Percentiles rank a stretch among this genome's conserved stretches.
Conservation (phyloP, 1,139 yeast species). For the Saccharomyces pastorianus region DNA sequence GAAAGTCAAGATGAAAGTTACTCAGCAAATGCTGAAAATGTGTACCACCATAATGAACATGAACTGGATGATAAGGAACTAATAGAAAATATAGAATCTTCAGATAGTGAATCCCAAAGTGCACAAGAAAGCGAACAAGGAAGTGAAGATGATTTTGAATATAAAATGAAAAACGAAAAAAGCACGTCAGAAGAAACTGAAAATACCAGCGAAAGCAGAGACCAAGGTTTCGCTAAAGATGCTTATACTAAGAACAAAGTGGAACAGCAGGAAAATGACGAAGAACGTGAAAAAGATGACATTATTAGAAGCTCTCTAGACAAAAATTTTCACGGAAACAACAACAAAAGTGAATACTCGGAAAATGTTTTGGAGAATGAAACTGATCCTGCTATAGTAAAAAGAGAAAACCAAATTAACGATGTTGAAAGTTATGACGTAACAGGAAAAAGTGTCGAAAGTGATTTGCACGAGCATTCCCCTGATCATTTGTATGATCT, state of each 20-base stretch:
- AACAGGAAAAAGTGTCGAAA: background rate
- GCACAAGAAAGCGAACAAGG: background rate
- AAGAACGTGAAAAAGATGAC: background rate
- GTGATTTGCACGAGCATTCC: background rate
- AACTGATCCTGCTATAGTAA: background rate
- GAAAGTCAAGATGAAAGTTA: background rate
- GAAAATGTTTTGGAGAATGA: background rate
- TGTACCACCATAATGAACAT: background rate
- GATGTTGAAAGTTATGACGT: background rate
- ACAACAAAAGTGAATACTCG: background rate
- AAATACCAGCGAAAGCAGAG: background rate
- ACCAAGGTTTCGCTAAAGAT: background rate
- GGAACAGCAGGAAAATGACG: background rate
- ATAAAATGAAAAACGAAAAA: background rate
- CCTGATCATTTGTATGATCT: background rate
- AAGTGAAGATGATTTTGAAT: background rate
- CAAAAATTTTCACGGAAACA: background rate
- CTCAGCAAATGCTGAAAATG: background rate
- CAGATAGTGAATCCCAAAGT: background rate
- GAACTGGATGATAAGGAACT: background rate
- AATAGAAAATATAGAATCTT: background rate
- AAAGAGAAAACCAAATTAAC: background rate
- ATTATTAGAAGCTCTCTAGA: background rate
- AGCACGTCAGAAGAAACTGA: background rate
- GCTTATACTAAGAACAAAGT: background rate